Evolutionary conservation across 2,329 filamentous ascomycete species (phyloP).

Genomic region (Tolypocladium inflatum): DNA sequence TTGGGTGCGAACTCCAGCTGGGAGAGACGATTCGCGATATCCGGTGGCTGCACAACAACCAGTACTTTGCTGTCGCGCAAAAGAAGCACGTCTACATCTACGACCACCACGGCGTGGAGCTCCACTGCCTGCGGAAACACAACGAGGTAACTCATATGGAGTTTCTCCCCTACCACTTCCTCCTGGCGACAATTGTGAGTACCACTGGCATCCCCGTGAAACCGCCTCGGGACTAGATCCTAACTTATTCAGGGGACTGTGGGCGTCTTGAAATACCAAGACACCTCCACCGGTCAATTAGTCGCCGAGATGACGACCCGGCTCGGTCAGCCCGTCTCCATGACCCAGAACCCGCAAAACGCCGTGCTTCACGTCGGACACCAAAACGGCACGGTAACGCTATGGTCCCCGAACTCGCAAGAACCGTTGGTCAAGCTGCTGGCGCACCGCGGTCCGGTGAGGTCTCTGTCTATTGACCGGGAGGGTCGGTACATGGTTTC

Average conservation of each 20-base stretch:
- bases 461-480: slow-evolving; percentile 74
- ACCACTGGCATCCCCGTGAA: not conserved
- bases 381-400: slow-evolving; percentile 85
- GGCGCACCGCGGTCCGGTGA: slow-evolving; percentile 81
- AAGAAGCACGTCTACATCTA: slow-evolving; percentile 98
- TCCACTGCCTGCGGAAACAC: slow-evolving; percentile 86
- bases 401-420: slow-evolving; percentile 90
- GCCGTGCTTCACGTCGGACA: slow-evolving; percentile 88
- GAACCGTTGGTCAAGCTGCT: slow-evolving; percentile 85
- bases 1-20: slow-evolving; percentile 85
- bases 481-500: slow-evolving; percentile 95
- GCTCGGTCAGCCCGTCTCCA: slow-evolving; percentile 71
- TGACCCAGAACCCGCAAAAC: slow-evolving; percentile 86
- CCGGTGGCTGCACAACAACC: slow-evolving; percentile 89
- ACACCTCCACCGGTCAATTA: slow-evolving; percentile 85
- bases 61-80: slow-evolving; percentile 89
- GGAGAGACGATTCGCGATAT: slow-evolving; percentile 84
- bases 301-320: slow-evolving; percentile 80
- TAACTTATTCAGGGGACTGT: slow-evolving; percentile 49
- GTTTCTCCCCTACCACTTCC: slow-evolving; percentile 92
- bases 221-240: not conserved
- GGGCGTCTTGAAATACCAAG: slow-evolving; percentile 86
- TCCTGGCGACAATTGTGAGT: slow-evolving; percentile 75
- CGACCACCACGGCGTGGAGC: slow-evolving; percentile 79
- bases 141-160: slow-evolving; percentile 89